Conservation (phyloP, 306 rosid species). For the Castanea crenata region DNA sequence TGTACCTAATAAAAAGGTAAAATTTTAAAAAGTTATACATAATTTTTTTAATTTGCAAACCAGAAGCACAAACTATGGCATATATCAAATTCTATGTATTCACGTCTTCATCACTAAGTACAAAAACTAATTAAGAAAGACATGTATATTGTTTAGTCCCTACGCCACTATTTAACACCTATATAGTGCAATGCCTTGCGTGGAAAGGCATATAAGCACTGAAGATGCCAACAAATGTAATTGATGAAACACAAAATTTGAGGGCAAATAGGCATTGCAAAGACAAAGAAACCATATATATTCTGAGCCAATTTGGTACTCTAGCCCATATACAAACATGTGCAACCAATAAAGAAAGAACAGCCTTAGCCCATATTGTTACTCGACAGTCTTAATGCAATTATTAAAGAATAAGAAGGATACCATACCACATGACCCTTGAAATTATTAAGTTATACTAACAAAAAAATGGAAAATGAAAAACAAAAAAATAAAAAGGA, state of each 20-base stretch:
- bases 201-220: conserved; percentile 28
- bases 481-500: neutral
- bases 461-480: neutral
- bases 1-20: too few species aligned
- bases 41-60: too few species aligned
- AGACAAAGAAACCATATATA: conserved; percentile 32
- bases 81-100: neutral
- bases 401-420: neutral
- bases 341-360: conserved; percentile 25
- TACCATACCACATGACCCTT: neutral
- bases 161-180: neutral
- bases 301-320: conserved; percentile 47
- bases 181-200: conserved; percentile 26
- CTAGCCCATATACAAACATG: neutral
- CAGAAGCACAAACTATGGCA: neutral
- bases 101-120: neutral
- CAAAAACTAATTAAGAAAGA: neutral
- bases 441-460: neutral
- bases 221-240: neutral
- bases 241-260: conserved; percentile 23
- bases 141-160: neutral
- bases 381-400: neutral
- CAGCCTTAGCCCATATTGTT: conserved; percentile 28
- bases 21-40: too few species aligned
- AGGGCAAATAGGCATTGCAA: conserved; percentile 13